Percentiles rank a stretch among this genome's conserved stretches.
phyloP scores from a whole-genome alignment of 2,329 filamentous ascomycete genomes.

The Phialocephala subalpina region DNA sequence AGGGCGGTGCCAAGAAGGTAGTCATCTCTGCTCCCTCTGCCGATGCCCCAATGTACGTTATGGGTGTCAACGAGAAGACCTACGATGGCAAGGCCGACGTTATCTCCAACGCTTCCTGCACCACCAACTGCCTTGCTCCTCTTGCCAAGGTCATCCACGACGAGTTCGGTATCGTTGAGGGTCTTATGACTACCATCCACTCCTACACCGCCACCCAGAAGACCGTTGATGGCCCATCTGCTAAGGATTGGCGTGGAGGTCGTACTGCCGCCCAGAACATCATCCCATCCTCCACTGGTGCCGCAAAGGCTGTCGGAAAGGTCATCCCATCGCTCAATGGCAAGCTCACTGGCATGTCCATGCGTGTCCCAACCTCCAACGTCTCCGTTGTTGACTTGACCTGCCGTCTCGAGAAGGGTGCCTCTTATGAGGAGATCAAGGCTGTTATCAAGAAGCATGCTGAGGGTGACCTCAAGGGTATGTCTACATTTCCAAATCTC shows the following conservation, averaged over 20 bases:
- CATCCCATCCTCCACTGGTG: constrained; percentile 98
- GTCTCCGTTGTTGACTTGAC: constrained; percentile 99
- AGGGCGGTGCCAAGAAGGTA: constrained; percentile 98
- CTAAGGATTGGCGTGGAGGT: constrained; percentile 99
- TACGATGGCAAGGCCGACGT: constrained; percentile 93
- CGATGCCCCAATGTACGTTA: constrained; percentile 99
- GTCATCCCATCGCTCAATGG: constrained; percentile 97
- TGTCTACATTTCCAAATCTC: constrained; percentile 40
- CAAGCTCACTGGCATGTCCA: constrained; percentile 99
- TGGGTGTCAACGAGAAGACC: constrained; percentile 96
- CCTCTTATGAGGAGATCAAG: constrained; percentile 93
- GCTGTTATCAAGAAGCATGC: constrained; percentile 85
- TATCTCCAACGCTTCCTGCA: constrained; percentile 99
- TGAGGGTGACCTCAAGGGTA: constrained; percentile 85
- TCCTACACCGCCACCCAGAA: constrained; percentile 99
- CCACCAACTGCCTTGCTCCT: constrained; percentile 99
- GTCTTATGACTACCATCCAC: constrained; percentile 99
- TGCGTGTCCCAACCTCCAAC: constrained; percentile 98
- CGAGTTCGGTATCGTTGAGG: constrained; percentile 97
- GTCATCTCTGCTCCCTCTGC: constrained; percentile 91
- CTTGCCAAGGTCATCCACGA: constrained; percentile 99
- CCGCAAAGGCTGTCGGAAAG: constrained; percentile 99
- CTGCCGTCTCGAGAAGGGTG: constrained; percentile 89
- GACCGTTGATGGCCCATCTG: constrained; percentile 96
- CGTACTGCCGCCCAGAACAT: constrained; percentile 99